Evolutionary conservation across 257 asterid genomes (phyloP), one percentile per base, ranked within the genome.

Genomic region (Solanum ahanhuiri): DNA sequence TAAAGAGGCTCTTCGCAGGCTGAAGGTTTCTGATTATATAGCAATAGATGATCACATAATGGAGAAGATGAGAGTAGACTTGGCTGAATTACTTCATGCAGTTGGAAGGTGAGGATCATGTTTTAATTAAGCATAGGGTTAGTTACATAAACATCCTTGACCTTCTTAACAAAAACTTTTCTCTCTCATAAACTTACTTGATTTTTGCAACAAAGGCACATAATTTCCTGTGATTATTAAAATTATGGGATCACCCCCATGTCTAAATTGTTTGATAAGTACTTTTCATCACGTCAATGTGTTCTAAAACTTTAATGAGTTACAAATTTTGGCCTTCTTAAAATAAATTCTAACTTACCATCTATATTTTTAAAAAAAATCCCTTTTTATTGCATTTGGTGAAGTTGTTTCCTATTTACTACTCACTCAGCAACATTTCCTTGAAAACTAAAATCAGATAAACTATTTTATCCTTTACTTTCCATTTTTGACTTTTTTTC

Each of bases 81-180:
- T 96, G 90, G 98, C 98, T 31, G 99, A 95, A 90, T 87, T 96
- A 86, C 98, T 96, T 88, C 99, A 96, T 84, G 89, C 85, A 18
- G 95, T 87, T 58, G 98, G 99, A 89, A 94, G 99, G 99, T 96
- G 89, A 85, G 88, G 43, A 84, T 39, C 54, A 64, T 76, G 18
- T 30, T 28, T 81, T 81, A 48, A 48, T 28, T 9, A 4, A 28
- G 54, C 83, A 45, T 25, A 15, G 41, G 64, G 18, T 81, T 79
- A 48, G 30, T 81, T 9, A 17, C 84, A 9, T 14, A 79, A 15
- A 77, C 25, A 43, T 73, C 54, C 48, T 71, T 34, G 48, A 71
- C 31, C 31, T 9, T 34, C 83, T 43, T 43, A 28, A 9, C 25
- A 5, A 45, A 45, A 25, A 45, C 41, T 15, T 45, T 15, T 37